A percentile compares a stretch with the other conserved stretches of the same genome.
Evolutionary conservation across 257 asterid genomes (phyloP).

Genomic region (Salvia splendens): DNA sequence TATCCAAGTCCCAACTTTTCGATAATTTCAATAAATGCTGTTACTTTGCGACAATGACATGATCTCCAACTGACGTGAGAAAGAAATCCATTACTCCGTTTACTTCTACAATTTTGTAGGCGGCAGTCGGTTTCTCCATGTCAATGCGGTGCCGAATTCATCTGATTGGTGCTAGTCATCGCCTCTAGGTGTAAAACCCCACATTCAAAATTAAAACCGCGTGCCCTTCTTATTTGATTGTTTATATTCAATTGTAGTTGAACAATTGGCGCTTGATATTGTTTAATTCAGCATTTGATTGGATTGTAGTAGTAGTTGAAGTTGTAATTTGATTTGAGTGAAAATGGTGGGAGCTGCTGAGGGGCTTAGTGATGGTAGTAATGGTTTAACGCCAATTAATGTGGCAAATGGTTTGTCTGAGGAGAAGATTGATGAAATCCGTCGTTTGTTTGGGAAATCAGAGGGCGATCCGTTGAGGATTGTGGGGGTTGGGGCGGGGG

Average conservation of each 20-base stretch:
- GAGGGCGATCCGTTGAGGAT: constrained; percentile 70
- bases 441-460: constrained; percentile 54
- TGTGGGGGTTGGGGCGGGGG: constrained; percentile 86
- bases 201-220: neutral
- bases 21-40: constrained; percentile 23
- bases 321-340: constrained; percentile 16
- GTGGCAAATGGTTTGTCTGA: constrained; percentile 49
- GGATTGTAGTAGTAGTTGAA: constrained; percentile 23
- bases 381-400: constrained; percentile 38
- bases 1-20: constrained; percentile 32
- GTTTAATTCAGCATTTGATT: constrained; percentile 18
- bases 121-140: constrained; percentile 30
- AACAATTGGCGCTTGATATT: constrained; percentile 24
- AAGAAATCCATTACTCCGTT: constrained; percentile 24
- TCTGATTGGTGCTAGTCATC: constrained; percentile 21
- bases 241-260: constrained; percentile 26
- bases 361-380: constrained; percentile 33
- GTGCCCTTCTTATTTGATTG: constrained; percentile 31
- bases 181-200: constrained; percentile 27
- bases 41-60: constrained; percentile 26
- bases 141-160: constrained; percentile 30
- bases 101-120: constrained; percentile 30
- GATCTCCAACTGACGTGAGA: constrained; percentile 31
- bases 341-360: constrained; percentile 56
- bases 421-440: constrained; percentile 74